Percentiles rank a stretch among this genome's conserved stretches.
Evolutionary conservation across 2,329 filamentous ascomycete genomes (phyloP).

Genomic region (Claviceps arundinis): DNA sequence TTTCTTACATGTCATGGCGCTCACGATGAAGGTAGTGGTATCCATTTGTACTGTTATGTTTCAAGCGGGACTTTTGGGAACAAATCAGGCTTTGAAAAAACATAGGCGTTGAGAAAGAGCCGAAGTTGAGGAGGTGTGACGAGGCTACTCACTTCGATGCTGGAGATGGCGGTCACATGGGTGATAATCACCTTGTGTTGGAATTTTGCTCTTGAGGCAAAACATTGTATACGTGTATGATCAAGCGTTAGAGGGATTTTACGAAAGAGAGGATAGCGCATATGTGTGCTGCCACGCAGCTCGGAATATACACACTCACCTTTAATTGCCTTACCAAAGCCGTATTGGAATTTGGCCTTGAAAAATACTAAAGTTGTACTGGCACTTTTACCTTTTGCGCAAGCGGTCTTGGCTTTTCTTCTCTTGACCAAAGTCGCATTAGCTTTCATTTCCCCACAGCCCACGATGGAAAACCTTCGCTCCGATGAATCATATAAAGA

Average conservation of each 20-base stretch:
- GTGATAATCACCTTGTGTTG: conserved; percentile 20
- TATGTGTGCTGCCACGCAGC: conserved; percentile 3
- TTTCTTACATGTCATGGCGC: not conserved
- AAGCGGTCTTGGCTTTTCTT: too few relatives aligned
- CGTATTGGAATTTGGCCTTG: too few relatives aligned
- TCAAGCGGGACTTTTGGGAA: conserved; percentile 3
- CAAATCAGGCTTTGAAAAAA: not conserved
- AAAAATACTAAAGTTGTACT: too few relatives aligned
- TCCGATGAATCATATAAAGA: too few relatives aligned
- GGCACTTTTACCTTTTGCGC: too few relatives aligned
- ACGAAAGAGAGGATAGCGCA: conserved; percentile 10
- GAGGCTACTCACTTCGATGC: conserved; percentile 5
- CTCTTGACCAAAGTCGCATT: too few relatives aligned
- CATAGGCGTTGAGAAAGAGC: not conserved
- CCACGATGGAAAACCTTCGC: too few relatives aligned
- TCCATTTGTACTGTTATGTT: conserved; percentile 7
- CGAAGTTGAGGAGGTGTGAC: not conserved
- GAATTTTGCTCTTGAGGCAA: conserved; percentile 9
- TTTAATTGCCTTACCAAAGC: too few relatives aligned
- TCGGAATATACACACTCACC: not conserved
- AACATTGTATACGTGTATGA: conserved; percentile 18
- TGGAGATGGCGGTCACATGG: conserved; percentile 11
- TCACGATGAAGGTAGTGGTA: conserved; percentile 6
- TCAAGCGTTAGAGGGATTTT: conserved; percentile 7
- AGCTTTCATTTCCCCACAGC: too few relatives aligned